These are phyloP conservation scores for Ceratocystis ficicola DNA, from an alignment of 2,329 filamentous ascomycete genomes.

Conservation along the genomic window DNA sequence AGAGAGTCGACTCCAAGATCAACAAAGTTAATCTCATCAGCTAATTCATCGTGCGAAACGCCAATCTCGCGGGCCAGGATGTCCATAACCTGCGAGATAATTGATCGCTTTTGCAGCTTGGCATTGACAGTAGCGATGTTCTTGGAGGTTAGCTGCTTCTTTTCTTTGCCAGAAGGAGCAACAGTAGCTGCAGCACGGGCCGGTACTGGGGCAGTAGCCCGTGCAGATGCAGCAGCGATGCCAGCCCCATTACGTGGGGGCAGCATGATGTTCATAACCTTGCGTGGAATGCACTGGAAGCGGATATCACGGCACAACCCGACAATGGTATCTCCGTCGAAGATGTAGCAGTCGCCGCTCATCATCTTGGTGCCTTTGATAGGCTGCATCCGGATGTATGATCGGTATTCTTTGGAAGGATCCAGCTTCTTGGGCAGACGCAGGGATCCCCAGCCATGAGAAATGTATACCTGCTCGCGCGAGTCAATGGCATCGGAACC, in stretches of 20 bases:
- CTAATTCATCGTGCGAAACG: slow-evolving; percentile 42
- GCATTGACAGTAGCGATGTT: slow-evolving; percentile 40
- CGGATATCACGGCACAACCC: slow-evolving; percentile 45
- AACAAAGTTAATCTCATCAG: slow-evolving; percentile 43
- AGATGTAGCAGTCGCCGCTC: slow-evolving; percentile 42
- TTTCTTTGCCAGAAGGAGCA: slow-evolving; percentile 30
- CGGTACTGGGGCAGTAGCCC: slow-evolving; percentile 28
- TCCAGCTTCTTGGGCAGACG: slow-evolving; percentile 38
- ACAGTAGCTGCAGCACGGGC: slow-evolving; percentile 29
- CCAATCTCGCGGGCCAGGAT: slow-evolving; percentile 47
- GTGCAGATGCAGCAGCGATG: slow-evolving; percentile 29
- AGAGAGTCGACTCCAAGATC: slow-evolving; percentile 51
- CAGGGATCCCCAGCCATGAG: slow-evolving; percentile 47
- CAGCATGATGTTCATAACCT: slow-evolving; percentile 53
- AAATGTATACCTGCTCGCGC: slow-evolving; percentile 44
- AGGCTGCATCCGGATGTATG: slow-evolving; percentile 47
- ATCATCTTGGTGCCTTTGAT: slow-evolving; percentile 40
- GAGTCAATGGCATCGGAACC: slow-evolving; percentile 45
- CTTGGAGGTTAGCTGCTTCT: slow-evolving; percentile 36
- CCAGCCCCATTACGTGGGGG: slow-evolving; percentile 44
- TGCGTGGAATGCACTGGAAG: slow-evolving; percentile 55
- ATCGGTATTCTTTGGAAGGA: slow-evolving; percentile 39
- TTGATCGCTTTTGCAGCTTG: slow-evolving; percentile 36
- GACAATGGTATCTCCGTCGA: slow-evolving; percentile 40
- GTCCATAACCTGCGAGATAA: slow-evolving; percentile 35